A percentile compares a stretch with the other conserved stretches of the same genome.
Conservation (phyloP, 495 filamentous ascomycete genomes). For the Lasiosphaeria hispida region DNA sequence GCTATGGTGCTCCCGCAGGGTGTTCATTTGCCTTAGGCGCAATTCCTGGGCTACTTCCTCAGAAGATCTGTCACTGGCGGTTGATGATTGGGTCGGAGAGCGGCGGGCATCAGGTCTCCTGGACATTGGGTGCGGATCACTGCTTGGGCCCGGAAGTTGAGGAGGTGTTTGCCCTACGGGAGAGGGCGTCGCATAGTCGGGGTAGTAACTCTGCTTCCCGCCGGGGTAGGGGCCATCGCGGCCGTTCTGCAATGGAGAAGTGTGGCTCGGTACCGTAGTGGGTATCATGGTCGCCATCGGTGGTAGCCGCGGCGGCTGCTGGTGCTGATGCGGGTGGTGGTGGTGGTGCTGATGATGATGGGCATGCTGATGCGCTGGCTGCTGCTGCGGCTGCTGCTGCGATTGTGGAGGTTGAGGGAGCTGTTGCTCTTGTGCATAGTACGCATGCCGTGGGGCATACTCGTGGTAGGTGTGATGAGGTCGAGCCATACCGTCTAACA, state of each 20-base stretch:
- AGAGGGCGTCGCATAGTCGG: slow-evolving; percentile 38
- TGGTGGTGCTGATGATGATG: background rate
- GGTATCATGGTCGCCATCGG: slow-evolving; percentile 34
- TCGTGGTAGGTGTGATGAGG: slow-evolving; percentile 42
- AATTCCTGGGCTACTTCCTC: slow-evolving; percentile 36
- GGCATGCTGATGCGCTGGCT: slow-evolving; percentile 24
- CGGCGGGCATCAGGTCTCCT: slow-evolving; percentile 35
- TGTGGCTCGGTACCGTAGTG: slow-evolving; percentile 19
- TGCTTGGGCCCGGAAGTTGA: slow-evolving; percentile 32
- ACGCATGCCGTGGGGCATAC: slow-evolving; percentile 39
- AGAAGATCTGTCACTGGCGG: slow-evolving; percentile 34
- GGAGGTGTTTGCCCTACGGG: slow-evolving; percentile 38
- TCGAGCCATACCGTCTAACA: slow-evolving; percentile 49
- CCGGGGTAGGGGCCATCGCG: slow-evolving; percentile 29
- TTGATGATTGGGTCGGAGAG: slow-evolving; percentile 37
- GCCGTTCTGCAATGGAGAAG: slow-evolving; percentile 22
- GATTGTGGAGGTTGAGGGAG: slow-evolving; percentile 18
- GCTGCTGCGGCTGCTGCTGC: slow-evolving; percentile 14
- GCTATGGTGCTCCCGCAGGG: slow-evolving; percentile 21
- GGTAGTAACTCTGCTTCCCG: slow-evolving; percentile 23
- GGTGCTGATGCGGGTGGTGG: slow-evolving; percentile 10
- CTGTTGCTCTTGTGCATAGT: slow-evolving; percentile 40
- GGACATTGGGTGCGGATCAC: slow-evolving; percentile 31
- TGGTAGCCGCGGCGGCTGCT: slow-evolving; percentile 28
- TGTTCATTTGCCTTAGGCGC: slow-evolving; percentile 27